Conservation (phyloP, 306 rosid genomes). For the Pterocarpus macrocarpus region DNA sequence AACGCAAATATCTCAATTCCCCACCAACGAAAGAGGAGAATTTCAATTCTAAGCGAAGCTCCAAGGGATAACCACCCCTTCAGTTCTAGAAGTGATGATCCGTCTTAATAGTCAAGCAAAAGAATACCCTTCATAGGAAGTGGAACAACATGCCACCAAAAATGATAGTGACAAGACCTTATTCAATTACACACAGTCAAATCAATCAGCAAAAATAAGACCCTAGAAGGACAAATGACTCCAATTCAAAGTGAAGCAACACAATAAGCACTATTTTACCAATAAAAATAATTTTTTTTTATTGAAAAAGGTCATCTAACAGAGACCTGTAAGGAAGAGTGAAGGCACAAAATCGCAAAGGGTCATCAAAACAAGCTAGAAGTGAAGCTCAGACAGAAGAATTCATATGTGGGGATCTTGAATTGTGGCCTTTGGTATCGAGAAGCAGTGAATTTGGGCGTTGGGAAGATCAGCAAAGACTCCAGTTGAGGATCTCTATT, state of each 20-base stretch:
- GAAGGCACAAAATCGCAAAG: slow-evolving; percentile 39
- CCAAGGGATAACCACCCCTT: not conserved
- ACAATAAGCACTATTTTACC: not conserved
- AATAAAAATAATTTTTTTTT: not conserved
- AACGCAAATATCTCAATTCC: slow-evolving; percentile 32
- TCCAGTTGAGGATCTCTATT: slow-evolving; percentile 25
- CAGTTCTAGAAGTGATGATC: not conserved
- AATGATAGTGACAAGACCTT: slow-evolving; percentile 49
- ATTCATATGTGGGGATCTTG: slow-evolving; percentile 42
- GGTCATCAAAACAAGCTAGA: slow-evolving; percentile 37
- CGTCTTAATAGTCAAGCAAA: slow-evolving; percentile 43
- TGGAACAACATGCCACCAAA: slow-evolving; percentile 50
- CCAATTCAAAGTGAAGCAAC: slow-evolving; percentile 32
- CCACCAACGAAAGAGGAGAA: slow-evolving; percentile 34
- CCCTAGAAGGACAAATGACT: slow-evolving; percentile 25
- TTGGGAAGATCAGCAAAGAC: not conserved
- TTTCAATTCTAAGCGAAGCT: slow-evolving; percentile 48
- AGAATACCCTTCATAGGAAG: slow-evolving; percentile 42
- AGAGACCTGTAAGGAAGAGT: not conserved
- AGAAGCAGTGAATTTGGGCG: slow-evolving; percentile 2
- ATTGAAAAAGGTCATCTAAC: not conserved
- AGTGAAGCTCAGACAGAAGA: slow-evolving; percentile 27
- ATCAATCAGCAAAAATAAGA: slow-evolving; percentile 21
- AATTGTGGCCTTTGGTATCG: slow-evolving; percentile 48
- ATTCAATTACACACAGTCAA: slow-evolving; percentile 4